Evolutionary conservation across 139 green algal genomes (phyloP).

Genomic region (Dunaliella primolecta): DNA sequence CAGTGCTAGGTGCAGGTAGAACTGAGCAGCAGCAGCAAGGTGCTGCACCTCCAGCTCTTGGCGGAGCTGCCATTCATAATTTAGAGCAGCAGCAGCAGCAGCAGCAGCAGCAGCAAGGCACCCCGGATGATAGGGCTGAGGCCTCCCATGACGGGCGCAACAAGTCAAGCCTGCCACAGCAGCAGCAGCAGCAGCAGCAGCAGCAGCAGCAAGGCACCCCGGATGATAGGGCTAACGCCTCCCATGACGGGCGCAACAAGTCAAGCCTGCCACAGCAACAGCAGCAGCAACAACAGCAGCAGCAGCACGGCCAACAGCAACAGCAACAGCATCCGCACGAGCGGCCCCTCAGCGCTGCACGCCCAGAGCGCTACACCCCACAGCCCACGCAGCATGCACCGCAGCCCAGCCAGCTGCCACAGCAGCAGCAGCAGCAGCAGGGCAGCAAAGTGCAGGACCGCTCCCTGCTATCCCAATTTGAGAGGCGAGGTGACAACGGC

Average conservation of each 20-base stretch:
- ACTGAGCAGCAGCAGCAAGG: not conserved
- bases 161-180: not conserved
- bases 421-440: not conserved
- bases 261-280: no score
- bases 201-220: not conserved
- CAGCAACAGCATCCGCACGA: no score
- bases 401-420: no score
- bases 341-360: no score
- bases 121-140: no score
- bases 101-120: not conserved
- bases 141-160: no score
- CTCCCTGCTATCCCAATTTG: not conserved
- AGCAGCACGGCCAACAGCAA: not conserved
- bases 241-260: no score
- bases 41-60: not conserved
- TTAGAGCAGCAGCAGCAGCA: no score
- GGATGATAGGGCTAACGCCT: no score
- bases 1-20: not conserved
- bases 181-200: not conserved
- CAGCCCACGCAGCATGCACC: no score
- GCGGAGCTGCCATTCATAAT: no score
- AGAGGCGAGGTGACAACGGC: not conserved
- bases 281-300: constrained; percentile 6
- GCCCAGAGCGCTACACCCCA: no score
- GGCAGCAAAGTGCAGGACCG: not conserved